Percentiles rank a stretch among this genome's conserved stretches.
Evolutionary conservation across 345 rosid genomes (phyloP).

Genomic region (Sonneratia caseolaris): DNA sequence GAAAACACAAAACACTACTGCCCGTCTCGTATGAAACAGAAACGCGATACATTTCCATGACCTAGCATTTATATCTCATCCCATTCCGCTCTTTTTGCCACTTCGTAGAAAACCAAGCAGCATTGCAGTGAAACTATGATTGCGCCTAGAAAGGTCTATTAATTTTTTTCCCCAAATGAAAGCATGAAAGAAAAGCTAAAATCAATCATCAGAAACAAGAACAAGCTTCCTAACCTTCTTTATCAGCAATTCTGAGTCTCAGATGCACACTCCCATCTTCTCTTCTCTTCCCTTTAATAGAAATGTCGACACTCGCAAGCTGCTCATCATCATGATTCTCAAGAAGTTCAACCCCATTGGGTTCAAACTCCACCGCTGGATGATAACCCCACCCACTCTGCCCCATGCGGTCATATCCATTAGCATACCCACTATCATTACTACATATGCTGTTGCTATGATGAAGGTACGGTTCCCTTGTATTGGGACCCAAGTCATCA

Average conservation of each 20-base stretch:
- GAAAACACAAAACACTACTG: neutral
- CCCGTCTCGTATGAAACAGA: neutral
- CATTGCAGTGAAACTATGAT: neutral
- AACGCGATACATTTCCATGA: too few relatives aligned
- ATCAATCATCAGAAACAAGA: neutral
- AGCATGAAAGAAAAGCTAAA: neutral
- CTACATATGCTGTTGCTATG: conserved; percentile 23
- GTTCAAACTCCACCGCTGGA: conserved; percentile 35
- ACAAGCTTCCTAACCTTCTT: conserved; percentile 51
- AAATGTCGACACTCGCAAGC: conserved; percentile 45
- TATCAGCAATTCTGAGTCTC: conserved; percentile 61
- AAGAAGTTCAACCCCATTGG: conserved; percentile 58
- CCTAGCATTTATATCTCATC: too few relatives aligned
- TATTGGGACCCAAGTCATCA: conserved; percentile 32
- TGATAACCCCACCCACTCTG: conserved; percentile 46
- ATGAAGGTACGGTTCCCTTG: conserved; percentile 44
- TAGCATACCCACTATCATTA: conserved; percentile 29
- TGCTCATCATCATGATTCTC: conserved; percentile 40
- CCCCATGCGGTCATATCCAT: conserved; percentile 24
- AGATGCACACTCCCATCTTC: conserved; percentile 57
- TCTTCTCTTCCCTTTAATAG: conserved; percentile 68
- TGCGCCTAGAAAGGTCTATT: neutral
- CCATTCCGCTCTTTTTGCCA: too few relatives aligned
- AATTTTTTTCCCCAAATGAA: neutral
- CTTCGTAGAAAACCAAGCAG: too few relatives aligned